Evolutionary conservation across 2,329 filamentous ascomycete genomes (phyloP), one percentile per base, ranked within the genome.

Genomic region (Cercospora sojina): DNA sequence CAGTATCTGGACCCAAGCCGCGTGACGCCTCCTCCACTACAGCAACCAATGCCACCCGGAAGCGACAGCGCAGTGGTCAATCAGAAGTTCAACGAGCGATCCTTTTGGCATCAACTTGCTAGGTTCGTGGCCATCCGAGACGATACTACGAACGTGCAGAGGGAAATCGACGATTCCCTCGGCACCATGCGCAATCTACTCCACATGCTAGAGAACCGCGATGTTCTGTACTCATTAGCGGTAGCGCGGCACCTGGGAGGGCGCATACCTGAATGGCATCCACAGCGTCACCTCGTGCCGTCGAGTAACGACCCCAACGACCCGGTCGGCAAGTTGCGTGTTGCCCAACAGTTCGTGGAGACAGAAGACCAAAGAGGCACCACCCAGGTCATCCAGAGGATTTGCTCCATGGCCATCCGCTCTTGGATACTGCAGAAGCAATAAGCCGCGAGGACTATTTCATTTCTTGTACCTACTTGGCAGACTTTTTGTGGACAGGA

Each of bases 191-290:
- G 92, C 32, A 85, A 85, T 64, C 83, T 94, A 23, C 84, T 97
- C 12, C 90, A 92, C 71, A 90, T 90, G 57, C 86, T 90, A 25
- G 93, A 97, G 80, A 95, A 94, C 74, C 88, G 93, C 62, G 93
- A 97, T 76, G 90, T 97, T 18, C 86, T 97, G 64, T 97, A 97
- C 79, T 95, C 91, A 0, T 90, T 97, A 70, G 91, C 91, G 8
- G 87, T 96, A 64, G 88, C 91, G 16, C 88, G 92, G 27, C 88
- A 93, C 69, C 83, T 93, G 59, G 88, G 90, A 55, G 87, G 88
- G 32, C 86, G 88, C 13, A 75, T 81, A 67, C 76, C 79, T 16
- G 80, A 81, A 27, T 83, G 82, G 70, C 70, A 74, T 27, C 74
- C 75, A 16, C 69, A 71, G 20, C 72, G 70, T 29, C 69, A 71